Base-by-base conservation (phyloP, 257 asterid species). In the Forsythia viridissima region DNA sequence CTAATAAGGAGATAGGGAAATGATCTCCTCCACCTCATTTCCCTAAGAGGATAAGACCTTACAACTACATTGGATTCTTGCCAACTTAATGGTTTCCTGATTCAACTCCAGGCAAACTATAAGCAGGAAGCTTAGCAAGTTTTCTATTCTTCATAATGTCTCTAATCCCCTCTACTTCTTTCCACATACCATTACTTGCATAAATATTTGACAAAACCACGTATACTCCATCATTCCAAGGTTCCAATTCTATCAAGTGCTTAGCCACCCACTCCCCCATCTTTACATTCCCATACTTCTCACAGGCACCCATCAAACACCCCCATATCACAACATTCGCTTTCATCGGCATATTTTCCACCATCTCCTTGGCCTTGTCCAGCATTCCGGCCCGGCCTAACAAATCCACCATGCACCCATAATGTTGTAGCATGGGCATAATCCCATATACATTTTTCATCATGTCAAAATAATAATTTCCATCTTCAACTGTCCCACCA, bases 331-430 rank as follows among this genome's bases (percentile, higher is more conserved):
- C 92, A 71, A 85, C 94, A 90, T 93, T 94, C 11, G 97, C 89
- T 74, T 84, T 88, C 94, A 94, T 86, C 21, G 97, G 96, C 99
- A 95, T 95, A 74, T 72, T 79, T 67, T 91, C 98, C 76, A 94
- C 89, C 93, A 88, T 88, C 81, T 16, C 77, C 85, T 76, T 88
- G 4, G 97, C 98, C 85, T 92, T 96, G 13, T 86, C 89, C 5
- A 95, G 84, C 89, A 92, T 82, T 79, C 99, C 97, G 4, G 87
- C 92, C 71, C 97, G 87, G 1, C 98, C 98, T 15, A 95, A 89
- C 90, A 95, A 85, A 82, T 93, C 98, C 30, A 84, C 92, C 96
- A 92, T 90, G 90, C 98, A 95, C 73, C 97, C 99, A 6, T 93
- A 95, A 55, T 95, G 99, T 16, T 91, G 88, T 67, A 93, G 48